Conservation (phyloP, 2,329 filamentous ascomycete species). For the Botrytis byssoidea region DNA sequence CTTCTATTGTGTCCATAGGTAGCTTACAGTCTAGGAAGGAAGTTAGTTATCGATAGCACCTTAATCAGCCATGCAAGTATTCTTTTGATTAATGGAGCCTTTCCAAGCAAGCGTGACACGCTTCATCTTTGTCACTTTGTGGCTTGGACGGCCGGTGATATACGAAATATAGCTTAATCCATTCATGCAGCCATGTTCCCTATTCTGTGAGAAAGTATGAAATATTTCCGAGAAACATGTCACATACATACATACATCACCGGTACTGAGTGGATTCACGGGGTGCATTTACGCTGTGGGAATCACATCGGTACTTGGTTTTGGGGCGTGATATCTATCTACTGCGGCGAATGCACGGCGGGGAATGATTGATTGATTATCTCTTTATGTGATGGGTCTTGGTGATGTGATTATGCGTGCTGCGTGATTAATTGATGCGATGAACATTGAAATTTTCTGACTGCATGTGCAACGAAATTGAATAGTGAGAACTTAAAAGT, state of each 20-base stretch:
- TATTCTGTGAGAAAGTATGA: background rate
- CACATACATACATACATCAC: background rate
- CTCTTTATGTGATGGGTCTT: background rate
- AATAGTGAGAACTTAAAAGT: background rate
- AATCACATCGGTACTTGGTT: background rate
- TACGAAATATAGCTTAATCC: background rate
- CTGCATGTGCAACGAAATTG: background rate
- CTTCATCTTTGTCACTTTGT: background rate
- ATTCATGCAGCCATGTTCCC: background rate
- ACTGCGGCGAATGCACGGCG: background rate
- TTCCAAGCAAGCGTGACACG: background rate
- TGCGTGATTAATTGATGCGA: background rate
- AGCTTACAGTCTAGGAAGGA: background rate
- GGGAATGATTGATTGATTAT: background rate
- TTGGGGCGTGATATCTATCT: background rate
- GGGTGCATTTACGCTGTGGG: background rate
- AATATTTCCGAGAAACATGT: background rate
- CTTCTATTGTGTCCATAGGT: background rate
- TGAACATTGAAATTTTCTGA: background rate
- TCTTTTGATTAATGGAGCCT: background rate
- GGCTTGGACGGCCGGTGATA: background rate
- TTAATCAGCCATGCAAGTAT: background rate
- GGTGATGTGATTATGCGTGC: background rate
- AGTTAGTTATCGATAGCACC: background rate
- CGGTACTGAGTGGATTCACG: conserved; percentile 6